A percentile compares a stretch with the other conserved stretches of the same genome.
Conservation (phyloP, 2,329 filamentous ascomycete genomes). For the Ceratocystis alfenasii region DNA sequence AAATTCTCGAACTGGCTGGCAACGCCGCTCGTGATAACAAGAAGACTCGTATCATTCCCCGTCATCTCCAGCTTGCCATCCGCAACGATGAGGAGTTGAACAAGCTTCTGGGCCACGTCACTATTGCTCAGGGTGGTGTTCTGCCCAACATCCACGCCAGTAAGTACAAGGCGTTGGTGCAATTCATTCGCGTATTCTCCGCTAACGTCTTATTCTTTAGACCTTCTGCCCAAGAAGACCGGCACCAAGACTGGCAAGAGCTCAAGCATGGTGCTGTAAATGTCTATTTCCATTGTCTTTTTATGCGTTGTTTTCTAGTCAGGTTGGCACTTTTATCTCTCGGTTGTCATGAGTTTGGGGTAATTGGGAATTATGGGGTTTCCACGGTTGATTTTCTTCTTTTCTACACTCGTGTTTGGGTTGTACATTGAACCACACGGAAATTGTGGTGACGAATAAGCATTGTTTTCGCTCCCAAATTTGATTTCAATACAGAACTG, state of each 20-base stretch:
- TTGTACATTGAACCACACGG: constrained; percentile 63
- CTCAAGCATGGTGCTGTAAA: constrained; percentile 87
- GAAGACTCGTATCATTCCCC: constrained; percentile 99
- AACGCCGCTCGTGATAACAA: constrained; percentile 99
- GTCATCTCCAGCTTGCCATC: constrained; percentile 98
- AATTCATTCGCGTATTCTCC: constrained; percentile 14
- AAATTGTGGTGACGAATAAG: constrained; percentile 51
- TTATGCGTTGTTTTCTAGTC: constrained; percentile 33
- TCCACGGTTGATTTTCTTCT: constrained; percentile 43
- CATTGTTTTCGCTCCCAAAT: constrained; percentile 28
- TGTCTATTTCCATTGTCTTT: constrained; percentile 41
- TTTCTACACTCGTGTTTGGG: constrained; percentile 46
- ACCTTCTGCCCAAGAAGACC: constrained; percentile 99
- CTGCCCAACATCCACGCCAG: constrained; percentile 95
- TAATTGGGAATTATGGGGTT: constrained; percentile 56
- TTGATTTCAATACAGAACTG: constrained; percentile 19
- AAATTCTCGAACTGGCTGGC: constrained; percentile 97
- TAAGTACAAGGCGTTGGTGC: constrained; percentile 39
- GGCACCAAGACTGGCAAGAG: constrained; percentile 82
- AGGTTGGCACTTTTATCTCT: constrained; percentile 45
- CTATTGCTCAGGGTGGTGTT: constrained; percentile 93
- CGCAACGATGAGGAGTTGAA: constrained; percentile 99
- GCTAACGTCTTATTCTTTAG: constrained; percentile 41
- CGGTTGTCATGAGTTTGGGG: constrained; percentile 73
- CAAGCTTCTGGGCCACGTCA: constrained; percentile 93